Conservation (phyloP, 352 stramenopile genomes). For the Pythium apleroticum region DNA sequence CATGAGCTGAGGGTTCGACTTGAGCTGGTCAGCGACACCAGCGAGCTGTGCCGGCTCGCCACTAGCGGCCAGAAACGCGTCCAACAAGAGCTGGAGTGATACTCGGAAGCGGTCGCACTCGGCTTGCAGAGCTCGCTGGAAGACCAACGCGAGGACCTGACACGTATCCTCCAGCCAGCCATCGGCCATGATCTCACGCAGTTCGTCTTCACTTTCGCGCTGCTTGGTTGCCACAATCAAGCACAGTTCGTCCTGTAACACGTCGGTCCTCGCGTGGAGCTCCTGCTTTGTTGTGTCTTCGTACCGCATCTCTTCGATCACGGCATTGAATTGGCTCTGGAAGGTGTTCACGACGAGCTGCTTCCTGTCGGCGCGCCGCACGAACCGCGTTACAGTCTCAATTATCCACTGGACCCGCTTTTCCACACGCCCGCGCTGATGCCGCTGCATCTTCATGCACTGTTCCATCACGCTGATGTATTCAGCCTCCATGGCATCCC, state of each 20-base stretch:
- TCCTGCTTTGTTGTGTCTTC: constrained; percentile 80
- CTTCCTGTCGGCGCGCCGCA: constrained; percentile 64
- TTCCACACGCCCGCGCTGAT: constrained; percentile 35
- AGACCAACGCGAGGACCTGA: constrained; percentile 42
- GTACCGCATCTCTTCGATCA: constrained; percentile 83
- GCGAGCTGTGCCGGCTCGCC: constrained; percentile 32
- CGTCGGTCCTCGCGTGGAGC: constrained; percentile 69
- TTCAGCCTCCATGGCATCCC: constrained; percentile 56
- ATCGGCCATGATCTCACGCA: constrained; percentile 43
- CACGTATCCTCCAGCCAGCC: constrained; percentile 67
- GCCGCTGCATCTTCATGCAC: constrained; percentile 38
- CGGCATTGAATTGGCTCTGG: constrained; percentile 72
- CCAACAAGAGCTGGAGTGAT: constrained; percentile 54
- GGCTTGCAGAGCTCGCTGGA: constrained; percentile 58
- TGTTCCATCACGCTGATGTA: constrained; percentile 53
- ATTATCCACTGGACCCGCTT: constrained; percentile 35
- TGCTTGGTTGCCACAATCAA: constrained; percentile 41
- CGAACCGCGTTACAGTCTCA: constrained; percentile 50
- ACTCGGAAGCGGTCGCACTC: constrained; percentile 74
- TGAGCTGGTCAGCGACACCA: constrained; percentile 36
- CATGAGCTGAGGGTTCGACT: constrained; percentile 13
- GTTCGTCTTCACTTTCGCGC: constrained; percentile 44
- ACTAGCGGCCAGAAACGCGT: constrained; percentile 52
- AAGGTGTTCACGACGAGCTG: constrained; percentile 68
- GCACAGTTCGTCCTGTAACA: constrained; percentile 66